Percentiles rank a stretch among this genome's conserved stretches.
These are phyloP conservation scores for Paraurostyla sp. DNA, from an alignment of 73 alveolate species.

Conservation along the genomic window DNA sequence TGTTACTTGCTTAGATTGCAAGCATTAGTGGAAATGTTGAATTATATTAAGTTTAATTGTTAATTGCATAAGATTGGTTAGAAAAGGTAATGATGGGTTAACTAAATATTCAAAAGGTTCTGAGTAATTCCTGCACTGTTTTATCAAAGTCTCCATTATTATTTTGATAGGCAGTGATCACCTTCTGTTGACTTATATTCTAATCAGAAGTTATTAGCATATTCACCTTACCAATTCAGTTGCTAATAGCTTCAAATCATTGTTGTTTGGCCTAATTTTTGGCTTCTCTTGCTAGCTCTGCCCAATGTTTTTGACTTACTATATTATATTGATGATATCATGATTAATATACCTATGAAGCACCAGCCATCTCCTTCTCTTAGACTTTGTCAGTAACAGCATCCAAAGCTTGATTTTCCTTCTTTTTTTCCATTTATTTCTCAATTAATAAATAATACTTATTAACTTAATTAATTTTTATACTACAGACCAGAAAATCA, in stretches of 20 bases:
- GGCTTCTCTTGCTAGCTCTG: no score
- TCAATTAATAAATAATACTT: no score
- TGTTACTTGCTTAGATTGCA: slow-evolving; percentile 91
- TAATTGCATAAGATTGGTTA: not conserved
- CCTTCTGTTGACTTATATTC: not conserved
- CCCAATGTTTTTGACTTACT: no score
- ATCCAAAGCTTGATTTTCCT: no score
- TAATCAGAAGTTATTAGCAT: not conserved
- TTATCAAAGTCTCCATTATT: not conserved
- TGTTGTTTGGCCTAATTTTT: not conserved
- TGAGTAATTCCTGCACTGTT: not conserved
- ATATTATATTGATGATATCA: no score
- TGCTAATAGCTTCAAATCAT: not conserved
- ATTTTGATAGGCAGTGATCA: not conserved
- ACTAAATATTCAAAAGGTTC: not conserved
- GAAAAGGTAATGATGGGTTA: not conserved
- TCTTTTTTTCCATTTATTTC: no score
- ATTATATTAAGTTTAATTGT: not conserved
- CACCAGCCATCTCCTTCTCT: no score
- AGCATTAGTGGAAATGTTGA: slow-evolving; percentile 81
- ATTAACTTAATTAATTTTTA: no score
- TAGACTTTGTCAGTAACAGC: no score
- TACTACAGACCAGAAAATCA: not conserved
- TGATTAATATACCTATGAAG: no score
- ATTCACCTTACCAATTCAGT: not conserved